These are phyloP conservation scores for Botrytis aclada DNA, from an alignment of 2,329 filamentous ascomycete species.

Conservation along the genomic window DNA sequence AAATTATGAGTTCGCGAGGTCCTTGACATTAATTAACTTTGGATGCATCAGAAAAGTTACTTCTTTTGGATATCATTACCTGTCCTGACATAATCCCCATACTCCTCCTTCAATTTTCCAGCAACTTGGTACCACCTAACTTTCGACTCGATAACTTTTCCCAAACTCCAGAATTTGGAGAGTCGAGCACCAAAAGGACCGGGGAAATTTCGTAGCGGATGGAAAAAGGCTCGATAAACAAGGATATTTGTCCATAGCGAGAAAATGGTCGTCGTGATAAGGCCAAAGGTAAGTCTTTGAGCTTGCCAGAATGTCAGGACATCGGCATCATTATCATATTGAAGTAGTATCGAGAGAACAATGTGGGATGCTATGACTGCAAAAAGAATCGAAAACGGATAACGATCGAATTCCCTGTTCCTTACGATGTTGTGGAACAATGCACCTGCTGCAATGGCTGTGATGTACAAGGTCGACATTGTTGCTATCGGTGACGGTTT, in stretches of 20 bases:
- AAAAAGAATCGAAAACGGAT: not conserved
- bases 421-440: not conserved
- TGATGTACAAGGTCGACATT: not conserved
- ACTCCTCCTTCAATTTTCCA: conserved; percentile 25
- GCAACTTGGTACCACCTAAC: conserved; percentile 20
- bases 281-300: not conserved
- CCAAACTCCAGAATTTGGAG: conserved; percentile 28
- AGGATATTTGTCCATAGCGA: conserved; percentile 43
- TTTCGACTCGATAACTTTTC: conserved; percentile 14
- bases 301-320: not conserved
- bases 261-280: not conserved
- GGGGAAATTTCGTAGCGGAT: conserved; percentile 34
- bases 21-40: conserved; percentile 14
- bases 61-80: not conserved
- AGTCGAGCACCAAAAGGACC: conserved; percentile 31
- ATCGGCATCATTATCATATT: not conserved
- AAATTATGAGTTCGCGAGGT: conserved; percentile 26
- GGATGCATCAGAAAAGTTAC: not conserved
- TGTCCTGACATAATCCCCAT: conserved; percentile 32
- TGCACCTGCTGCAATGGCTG: not conserved
- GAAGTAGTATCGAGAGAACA: not conserved
- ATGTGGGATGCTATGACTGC: not conserved
- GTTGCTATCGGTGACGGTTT: not conserved
- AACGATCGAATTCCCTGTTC: not conserved
- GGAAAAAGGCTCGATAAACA: conserved; percentile 51